Conservation (phyloP, 163 green algal species). For the Chloromonas sp. region DNA sequence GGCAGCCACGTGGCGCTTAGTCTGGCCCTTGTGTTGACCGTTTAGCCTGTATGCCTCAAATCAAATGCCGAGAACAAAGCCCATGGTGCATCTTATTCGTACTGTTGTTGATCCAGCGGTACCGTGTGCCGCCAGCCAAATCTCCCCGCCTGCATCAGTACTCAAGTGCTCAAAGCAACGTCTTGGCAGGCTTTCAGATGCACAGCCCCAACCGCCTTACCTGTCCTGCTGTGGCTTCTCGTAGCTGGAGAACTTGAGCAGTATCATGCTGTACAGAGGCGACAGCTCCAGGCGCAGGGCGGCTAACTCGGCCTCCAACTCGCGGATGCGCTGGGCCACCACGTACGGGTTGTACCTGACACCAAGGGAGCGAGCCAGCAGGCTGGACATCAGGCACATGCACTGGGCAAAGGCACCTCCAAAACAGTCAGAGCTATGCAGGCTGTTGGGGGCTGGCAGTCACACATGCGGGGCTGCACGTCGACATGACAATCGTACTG, state of each 20-base stretch:
- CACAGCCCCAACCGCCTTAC: background rate
- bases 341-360: conserved; percentile 22
- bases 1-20: background rate
- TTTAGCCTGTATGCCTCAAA: no score
- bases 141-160: no score
- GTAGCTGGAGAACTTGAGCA: conserved; percentile 40
- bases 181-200: no score
- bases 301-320: conserved; percentile 28
- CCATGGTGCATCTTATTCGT: no score
- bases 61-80: no score
- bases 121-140: no score
- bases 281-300: conserved; percentile 29
- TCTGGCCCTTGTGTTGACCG: no score
- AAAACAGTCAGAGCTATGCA: background rate
- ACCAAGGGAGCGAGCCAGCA: background rate
- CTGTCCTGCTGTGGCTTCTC: conserved; percentile 36
- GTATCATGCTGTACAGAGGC: conserved; percentile 40
- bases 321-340: conserved; percentile 23
- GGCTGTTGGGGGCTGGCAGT: no score
- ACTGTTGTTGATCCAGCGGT: no score
- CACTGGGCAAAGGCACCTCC: background rate
- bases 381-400: background rate
- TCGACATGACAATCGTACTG: no score
- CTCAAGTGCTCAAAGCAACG: no score
- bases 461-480: no score